Conservation (phyloP, 208 protist species). For the Trypanosomatidae sp. region DNA sequence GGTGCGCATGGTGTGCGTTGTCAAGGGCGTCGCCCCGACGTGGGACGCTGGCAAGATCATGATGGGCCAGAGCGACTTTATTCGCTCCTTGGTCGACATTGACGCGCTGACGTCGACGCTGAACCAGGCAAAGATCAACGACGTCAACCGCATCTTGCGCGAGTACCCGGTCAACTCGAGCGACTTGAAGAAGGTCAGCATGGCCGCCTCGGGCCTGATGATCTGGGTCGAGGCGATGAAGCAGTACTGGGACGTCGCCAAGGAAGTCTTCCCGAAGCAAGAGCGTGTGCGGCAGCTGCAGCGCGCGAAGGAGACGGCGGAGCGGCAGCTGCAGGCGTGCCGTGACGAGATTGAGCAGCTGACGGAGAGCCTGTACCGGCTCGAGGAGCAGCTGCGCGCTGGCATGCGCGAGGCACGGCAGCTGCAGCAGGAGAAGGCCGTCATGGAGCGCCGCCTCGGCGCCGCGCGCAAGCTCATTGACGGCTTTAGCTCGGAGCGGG, state of each 20-base stretch:
- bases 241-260: slow-evolving; percentile 95
- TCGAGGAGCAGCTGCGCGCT: slow-evolving; percentile 86
- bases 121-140: slow-evolving; percentile 90
- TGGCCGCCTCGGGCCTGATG: slow-evolving; percentile 91
- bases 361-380: slow-evolving; percentile 79
- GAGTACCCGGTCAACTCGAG: slow-evolving; percentile 86
- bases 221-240: slow-evolving; percentile 97
- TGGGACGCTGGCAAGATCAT: slow-evolving; percentile 89
- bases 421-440: slow-evolving; percentile 85
- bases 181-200: slow-evolving; percentile 83
- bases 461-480: slow-evolving; percentile 94
- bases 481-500: slow-evolving; percentile 94
- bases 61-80: slow-evolving; percentile 89
- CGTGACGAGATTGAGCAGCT: slow-evolving; percentile 88
- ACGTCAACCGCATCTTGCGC: slow-evolving; percentile 91
- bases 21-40: slow-evolving; percentile 79
- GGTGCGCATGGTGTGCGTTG: slow-evolving; percentile 90
- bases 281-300: slow-evolving; percentile 89
- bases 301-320: slow-evolving; percentile 82
- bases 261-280: slow-evolving; percentile 96
- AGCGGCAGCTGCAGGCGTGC: slow-evolving; percentile 71
- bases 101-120: slow-evolving; percentile 78
- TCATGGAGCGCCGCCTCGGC: slow-evolving; percentile 93
- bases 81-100: slow-evolving; percentile 84
- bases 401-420: slow-evolving; percentile 87